Evolutionary conservation across 768 basidiomycete species (phyloP).

Genomic region (Podaxis rugospora): DNA sequence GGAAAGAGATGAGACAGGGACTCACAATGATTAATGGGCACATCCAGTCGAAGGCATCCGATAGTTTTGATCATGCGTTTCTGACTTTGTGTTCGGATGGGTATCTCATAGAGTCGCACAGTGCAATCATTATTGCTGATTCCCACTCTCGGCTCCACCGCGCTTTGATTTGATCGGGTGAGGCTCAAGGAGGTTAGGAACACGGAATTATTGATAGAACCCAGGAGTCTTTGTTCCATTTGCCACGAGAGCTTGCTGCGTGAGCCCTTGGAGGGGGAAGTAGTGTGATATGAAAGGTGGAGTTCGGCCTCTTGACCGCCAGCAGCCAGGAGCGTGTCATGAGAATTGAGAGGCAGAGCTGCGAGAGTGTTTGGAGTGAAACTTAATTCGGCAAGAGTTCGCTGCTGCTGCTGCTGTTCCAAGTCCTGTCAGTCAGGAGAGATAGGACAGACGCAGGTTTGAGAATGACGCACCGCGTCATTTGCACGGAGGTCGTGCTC

Average conservation of each 20-base stretch:
- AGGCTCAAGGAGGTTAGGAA: constrained; percentile 14
- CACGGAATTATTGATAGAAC: constrained; percentile 20
- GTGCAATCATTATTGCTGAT: constrained; percentile 17
- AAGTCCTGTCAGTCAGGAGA: constrained; percentile 11
- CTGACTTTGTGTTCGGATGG: constrained; percentile 11
- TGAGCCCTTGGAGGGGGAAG: background rate
- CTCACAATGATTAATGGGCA: constrained; percentile 14
- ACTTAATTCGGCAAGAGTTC: constrained; percentile 40
- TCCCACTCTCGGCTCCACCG: constrained; percentile 14
- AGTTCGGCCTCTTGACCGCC: constrained; percentile 67
- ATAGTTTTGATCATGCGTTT: constrained; percentile 7
- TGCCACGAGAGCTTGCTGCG: constrained; percentile 15
- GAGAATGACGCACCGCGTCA: constrained; percentile 35
- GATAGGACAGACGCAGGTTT: background rate
- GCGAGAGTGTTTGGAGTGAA: constrained; percentile 56
- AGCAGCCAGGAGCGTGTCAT: constrained; percentile 51
- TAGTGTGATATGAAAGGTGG: constrained; percentile 40
- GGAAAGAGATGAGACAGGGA: background rate
- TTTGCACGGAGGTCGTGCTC: constrained; percentile 47
- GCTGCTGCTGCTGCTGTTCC: constrained; percentile 24
- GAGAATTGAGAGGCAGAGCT: constrained; percentile 39
- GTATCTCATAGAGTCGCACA: constrained; percentile 15
- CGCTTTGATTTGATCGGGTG: constrained; percentile 10
- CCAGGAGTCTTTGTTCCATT: constrained; percentile 11
- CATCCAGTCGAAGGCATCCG: constrained; percentile 14